These are phyloP conservation scores for Annulohypoxylon stygium DNA, from an alignment of 495 filamentous ascomycete genomes.

Conservation along the genomic window DNA sequence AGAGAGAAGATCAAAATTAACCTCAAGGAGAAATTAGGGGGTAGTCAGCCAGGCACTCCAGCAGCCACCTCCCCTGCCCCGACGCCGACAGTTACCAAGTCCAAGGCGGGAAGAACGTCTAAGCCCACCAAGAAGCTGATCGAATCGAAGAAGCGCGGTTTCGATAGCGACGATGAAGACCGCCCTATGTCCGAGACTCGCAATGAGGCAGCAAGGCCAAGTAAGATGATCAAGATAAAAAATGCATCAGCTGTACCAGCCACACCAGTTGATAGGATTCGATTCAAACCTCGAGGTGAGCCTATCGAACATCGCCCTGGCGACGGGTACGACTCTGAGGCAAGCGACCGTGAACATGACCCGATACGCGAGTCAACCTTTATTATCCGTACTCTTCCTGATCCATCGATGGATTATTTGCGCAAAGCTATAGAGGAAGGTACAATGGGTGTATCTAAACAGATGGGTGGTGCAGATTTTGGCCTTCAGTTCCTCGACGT, in stretches of 20 bases:
- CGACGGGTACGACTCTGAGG: constrained; percentile 97
- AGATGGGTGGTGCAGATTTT: constrained; percentile 76
- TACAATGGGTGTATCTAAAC: constrained; percentile 73
- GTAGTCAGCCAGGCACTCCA: constrained; percentile 60
- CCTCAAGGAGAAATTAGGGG: constrained; percentile 48
- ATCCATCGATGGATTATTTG: constrained; percentile 85
- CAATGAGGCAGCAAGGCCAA: constrained; percentile 41
- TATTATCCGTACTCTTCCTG: constrained; percentile 87
- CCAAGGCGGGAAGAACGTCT: constrained; percentile 62
- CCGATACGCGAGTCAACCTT: constrained; percentile 90
- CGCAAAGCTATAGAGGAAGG: constrained; percentile 76
- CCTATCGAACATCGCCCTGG: constrained; percentile 74
- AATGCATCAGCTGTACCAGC: constrained; percentile 9
- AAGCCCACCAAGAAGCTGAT: constrained; percentile 63
- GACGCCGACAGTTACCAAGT: constrained; percentile 53
- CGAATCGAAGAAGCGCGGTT: constrained; percentile 59
- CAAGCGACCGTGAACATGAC: constrained; percentile 87
- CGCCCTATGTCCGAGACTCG: constrained; percentile 48
- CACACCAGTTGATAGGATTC: constrained; percentile 61
- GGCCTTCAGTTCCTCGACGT: constrained; percentile 81
- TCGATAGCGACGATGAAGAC: constrained; percentile 60
- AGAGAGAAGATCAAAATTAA: constrained; percentile 69
- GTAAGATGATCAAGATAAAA: constrained; percentile 61
- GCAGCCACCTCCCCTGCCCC: constrained; percentile 41
- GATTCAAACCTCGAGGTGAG: constrained; percentile 69